A percentile compares a stretch with the other conserved stretches of the same genome.
Conservation (phyloP, 2,329 filamentous ascomycete species). For the Fusarium chuoi region DNA sequence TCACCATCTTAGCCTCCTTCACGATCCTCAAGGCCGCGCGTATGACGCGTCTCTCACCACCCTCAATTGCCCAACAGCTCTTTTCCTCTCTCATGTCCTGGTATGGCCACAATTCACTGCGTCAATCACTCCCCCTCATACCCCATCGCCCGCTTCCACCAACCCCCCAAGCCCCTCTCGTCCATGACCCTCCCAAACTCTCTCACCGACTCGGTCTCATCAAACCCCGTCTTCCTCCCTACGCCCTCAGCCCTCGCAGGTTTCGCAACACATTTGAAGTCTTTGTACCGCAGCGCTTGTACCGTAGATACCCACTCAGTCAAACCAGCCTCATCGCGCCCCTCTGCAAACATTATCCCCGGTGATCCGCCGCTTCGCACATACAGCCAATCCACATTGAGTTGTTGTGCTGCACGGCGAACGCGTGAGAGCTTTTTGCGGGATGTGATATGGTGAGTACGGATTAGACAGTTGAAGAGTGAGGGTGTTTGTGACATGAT, state of each 20-base stretch:
- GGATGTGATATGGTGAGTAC: constrained; percentile 84
- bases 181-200: constrained; percentile 73
- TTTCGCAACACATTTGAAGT: constrained; percentile 71
- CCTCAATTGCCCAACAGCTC: not conserved
- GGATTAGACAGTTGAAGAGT: constrained; percentile 63
- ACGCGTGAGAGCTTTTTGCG: constrained; percentile 74
- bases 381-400: constrained; percentile 68
- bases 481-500: constrained; percentile 33
- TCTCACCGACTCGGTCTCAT: constrained; percentile 71
- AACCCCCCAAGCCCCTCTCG: constrained; percentile 64
- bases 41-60: constrained; percentile 7
- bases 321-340: constrained; percentile 62
- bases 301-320: constrained; percentile 72
- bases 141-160: constrained; percentile 78
- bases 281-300: constrained; percentile 75
- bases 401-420: constrained; percentile 68
- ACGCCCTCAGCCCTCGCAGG: constrained; percentile 17
- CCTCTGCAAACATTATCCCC: constrained; percentile 83
- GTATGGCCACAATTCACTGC: no score
- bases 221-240: constrained; percentile 48
- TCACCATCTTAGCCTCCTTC: not conserved
- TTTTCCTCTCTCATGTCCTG: not conserved
- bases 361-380: constrained; percentile 75
- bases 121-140: constrained; percentile 45
- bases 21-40: constrained; percentile 21